Base-by-base conservation (phyloP, 305 asterid species). In the Nicotiana rustica region DNA sequence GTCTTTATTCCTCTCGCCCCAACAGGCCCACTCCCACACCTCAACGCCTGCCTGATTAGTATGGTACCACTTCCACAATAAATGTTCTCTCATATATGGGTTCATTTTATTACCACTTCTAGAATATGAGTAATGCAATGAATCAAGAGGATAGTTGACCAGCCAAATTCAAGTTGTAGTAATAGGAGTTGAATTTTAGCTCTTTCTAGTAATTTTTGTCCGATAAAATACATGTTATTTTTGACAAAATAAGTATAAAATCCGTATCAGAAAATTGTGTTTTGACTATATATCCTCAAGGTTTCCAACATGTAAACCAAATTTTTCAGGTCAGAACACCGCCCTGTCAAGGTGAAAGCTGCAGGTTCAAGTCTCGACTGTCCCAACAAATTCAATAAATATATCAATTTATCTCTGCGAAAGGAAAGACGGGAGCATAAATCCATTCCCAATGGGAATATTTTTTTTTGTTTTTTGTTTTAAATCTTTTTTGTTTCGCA, bases 11-110 rank as follows among this genome's bases (percentile, higher is more conserved):
- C 29, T 21, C 8, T 15, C 55, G 44, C 15, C 79, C 62, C 61
- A 73, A 73, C 18, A 73, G 62, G 62, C 62, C 79, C 62, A 73
- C 79, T 73, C 21, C 62, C 47, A 25, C 47, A 25, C 65, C 44
- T 52, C 47, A 75, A 71, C 44, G 78, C 61, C 19, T 71, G 78
- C 78, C 8, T 12, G 78, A 47, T 71, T 71, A 44, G 3, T 44
- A 21, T 44, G 78, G 38, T 13, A 44, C 38, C 61, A 13, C 38
- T 13, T 19, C 38, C 61, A 13, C 38, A 71, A 47, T 47, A 71
- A 47, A 47, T 2, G 61, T 47, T 44, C 59, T 70, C 61, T 70
- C 61, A 47, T 12, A 13, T 52, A 52, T 12, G 15, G 3, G 3
- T 70, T 35, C 59, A 70, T 70, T 70, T 70, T 41, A 69, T 18